Percentiles rank a stretch among this genome's conserved stretches.
These are phyloP conservation scores for Epichloe aotearoae DNA, from an alignment of 2,329 filamentous ascomycete species.

Conservation along the genomic window DNA sequence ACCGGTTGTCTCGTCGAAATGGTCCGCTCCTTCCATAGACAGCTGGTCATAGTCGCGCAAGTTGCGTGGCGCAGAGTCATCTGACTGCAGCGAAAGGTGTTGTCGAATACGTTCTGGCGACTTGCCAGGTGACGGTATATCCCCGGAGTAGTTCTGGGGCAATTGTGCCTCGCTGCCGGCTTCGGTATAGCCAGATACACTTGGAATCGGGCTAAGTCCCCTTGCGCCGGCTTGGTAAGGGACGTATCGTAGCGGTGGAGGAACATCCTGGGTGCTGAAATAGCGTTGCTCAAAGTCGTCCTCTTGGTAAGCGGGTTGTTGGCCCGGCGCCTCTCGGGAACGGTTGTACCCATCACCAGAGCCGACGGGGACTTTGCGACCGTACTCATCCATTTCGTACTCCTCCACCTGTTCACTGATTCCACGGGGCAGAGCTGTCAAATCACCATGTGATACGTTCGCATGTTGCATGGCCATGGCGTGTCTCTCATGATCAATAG, in stretches of 20 bases:
- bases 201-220: constrained; percentile 78
- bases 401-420: constrained; percentile 31
- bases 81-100: constrained; percentile 22
- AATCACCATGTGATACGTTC: constrained; percentile 46
- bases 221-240: constrained; percentile 56
- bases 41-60: constrained; percentile 40
- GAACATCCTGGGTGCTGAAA: constrained; percentile 48
- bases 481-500: constrained; percentile 38
- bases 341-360: constrained; percentile 32
- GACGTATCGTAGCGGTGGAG: constrained; percentile 51
- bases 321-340: constrained; percentile 14
- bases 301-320: constrained; percentile 26
- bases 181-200: constrained; percentile 75
- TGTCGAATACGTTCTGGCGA: constrained; percentile 26
- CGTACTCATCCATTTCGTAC: constrained; percentile 33
- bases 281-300: constrained; percentile 30
- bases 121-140: constrained; percentile 40
- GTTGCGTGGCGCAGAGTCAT: constrained; percentile 25
- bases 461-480: constrained; percentile 55
- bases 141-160: constrained; percentile 45
- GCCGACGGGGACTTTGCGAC: constrained; percentile 27
- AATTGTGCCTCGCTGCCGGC: constrained; percentile 45
- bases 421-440: constrained; percentile 38
- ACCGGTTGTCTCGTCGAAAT: constrained; percentile 45
- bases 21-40: constrained; percentile 40